A percentile compares a stretch with the other conserved stretches of the same genome.
Evolutionary conservation across 192 early-diverging fungal species (phyloP).

Genomic region (Coemansia guatemalensis): DNA sequence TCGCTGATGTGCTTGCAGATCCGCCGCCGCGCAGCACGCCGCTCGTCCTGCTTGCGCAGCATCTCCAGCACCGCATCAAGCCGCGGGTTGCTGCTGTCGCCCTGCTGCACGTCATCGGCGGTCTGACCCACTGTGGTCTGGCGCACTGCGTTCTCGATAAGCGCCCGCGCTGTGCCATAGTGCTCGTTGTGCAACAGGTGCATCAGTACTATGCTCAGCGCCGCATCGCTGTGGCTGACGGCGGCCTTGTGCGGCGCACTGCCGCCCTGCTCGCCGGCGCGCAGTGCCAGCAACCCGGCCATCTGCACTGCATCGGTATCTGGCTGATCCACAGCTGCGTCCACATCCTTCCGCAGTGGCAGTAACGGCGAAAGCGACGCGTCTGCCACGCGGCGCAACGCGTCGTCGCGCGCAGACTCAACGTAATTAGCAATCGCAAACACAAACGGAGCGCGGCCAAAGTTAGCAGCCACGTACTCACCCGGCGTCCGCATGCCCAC

Average conservation of each 20-base stretch:
- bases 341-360: not conserved
- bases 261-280: not conserved
- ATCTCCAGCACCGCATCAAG: constrained; percentile 21
- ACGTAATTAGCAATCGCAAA: constrained; percentile 60
- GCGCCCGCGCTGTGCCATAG: constrained; percentile 69
- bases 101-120: not conserved
- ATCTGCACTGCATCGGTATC: not conserved
- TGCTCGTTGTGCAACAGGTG: constrained; percentile 88
- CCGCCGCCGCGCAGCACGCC: constrained; percentile 30
- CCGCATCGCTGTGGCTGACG: constrained; percentile 17
- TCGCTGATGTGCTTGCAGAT: constrained; percentile 61
- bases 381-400: constrained; percentile 5
- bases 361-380: constrained; percentile 11
- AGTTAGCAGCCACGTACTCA: constrained; percentile 60
- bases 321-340: not conserved
- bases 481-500: constrained; percentile 62
- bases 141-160: constrained; percentile 54
- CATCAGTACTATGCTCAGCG: constrained; percentile 63
- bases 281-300: constrained; percentile 5
- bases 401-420: constrained; percentile 23
- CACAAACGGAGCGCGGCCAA: constrained; percentile 59
- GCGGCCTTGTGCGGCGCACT: not conserved
- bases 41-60: constrained; percentile 36
- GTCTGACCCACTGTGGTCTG: constrained; percentile 3
- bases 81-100: not conserved